Evolutionary conservation across 306 rosid species (phyloP).

Genomic region (Begonia masoniana): DNA sequence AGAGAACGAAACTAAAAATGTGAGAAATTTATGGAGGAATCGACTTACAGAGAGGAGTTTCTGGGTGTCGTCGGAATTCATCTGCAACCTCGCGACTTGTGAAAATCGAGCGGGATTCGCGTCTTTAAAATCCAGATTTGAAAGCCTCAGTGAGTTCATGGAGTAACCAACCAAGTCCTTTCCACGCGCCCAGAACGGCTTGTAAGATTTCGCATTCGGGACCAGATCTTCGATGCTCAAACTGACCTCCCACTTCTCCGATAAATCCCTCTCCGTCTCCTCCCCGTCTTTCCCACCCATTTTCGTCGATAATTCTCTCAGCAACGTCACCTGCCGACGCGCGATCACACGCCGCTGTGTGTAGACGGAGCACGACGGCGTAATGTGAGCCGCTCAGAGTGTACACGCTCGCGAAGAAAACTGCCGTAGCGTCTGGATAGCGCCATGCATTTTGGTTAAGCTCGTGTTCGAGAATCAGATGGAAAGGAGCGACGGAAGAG

Average conservation of each 20-base stretch:
- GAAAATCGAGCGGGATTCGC: constrained; percentile 28
- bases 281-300: constrained; percentile 7
- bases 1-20: too few species aligned
- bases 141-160: constrained; percentile 46
- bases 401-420: constrained; percentile 38
- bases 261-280: constrained; percentile 17
- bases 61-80: constrained; percentile 29
- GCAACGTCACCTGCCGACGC: constrained; percentile 44
- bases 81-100: constrained; percentile 37
- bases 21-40: neutral
- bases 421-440: constrained; percentile 21
- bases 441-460: constrained; percentile 50
- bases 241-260: constrained; percentile 19
- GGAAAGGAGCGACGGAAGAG: constrained; percentile 32
- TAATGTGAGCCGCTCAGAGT: constrained; percentile 19
- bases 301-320: constrained; percentile 26
- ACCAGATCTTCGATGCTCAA: constrained; percentile 56
- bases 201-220: constrained; percentile 44
- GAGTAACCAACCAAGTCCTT: constrained; percentile 86
- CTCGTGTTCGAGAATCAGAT: constrained; percentile 53
- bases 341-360: constrained; percentile 70
- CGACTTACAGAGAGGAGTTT: constrained; percentile 47
- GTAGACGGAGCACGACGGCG: constrained; percentile 50
- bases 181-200: constrained; percentile 92
- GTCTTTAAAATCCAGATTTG: constrained; percentile 43